Conservation (phyloP, 805 yeast species). For the Kodamaea hsintzibuensis region DNA sequence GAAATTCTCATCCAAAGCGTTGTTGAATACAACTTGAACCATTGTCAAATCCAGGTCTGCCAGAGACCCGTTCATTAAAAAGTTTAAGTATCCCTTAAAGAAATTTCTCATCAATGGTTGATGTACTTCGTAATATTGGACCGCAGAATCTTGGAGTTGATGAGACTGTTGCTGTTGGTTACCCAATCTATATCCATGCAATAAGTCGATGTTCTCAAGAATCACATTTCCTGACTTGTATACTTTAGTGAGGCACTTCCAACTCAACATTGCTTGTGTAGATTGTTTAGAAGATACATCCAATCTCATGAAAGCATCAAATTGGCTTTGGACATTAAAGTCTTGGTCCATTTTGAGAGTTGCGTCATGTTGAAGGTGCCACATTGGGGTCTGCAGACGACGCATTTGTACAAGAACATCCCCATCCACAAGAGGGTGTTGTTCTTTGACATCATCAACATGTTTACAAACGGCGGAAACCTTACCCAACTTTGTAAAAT, state of each 20-base stretch:
- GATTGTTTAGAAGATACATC: slow-evolving; percentile 2
- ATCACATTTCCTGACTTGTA: slow-evolving; percentile 21
- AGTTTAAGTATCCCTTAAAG: slow-evolving; percentile 41
- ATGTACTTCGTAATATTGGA: slow-evolving; percentile 5
- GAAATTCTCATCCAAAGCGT: slow-evolving; percentile 12
- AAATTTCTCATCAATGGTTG: slow-evolving; percentile 39
- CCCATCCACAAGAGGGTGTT: not conserved
- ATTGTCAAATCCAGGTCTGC: slow-evolving; percentile 24
- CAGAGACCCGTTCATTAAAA: slow-evolving; percentile 32
- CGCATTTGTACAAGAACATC: slow-evolving; percentile 1
- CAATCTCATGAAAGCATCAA: slow-evolving; percentile 6
- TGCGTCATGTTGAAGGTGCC: slow-evolving; percentile 2
- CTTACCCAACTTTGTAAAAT: not conserved
- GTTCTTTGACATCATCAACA: not conserved
- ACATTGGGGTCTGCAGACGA: slow-evolving; percentile 4
- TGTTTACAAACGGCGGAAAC: not conserved
- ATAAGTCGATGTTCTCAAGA: slow-evolving; percentile 24
- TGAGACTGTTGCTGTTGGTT: not conserved
- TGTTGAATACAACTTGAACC: slow-evolving; percentile 33
- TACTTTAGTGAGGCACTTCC: slow-evolving; percentile 19
- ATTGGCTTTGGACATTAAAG: not conserved
- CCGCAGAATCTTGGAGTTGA: not conserved
- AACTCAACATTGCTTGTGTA: slow-evolving; percentile 3
- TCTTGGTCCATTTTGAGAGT: slow-evolving; percentile 7
- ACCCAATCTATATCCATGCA: slow-evolving; percentile 32